A percentile compares a stretch with the other conserved stretches of the same genome.
phyloP scores from a whole-genome alignment of 2,329 filamentous ascomycete species.

The Sporothrix schenckii region DNA sequence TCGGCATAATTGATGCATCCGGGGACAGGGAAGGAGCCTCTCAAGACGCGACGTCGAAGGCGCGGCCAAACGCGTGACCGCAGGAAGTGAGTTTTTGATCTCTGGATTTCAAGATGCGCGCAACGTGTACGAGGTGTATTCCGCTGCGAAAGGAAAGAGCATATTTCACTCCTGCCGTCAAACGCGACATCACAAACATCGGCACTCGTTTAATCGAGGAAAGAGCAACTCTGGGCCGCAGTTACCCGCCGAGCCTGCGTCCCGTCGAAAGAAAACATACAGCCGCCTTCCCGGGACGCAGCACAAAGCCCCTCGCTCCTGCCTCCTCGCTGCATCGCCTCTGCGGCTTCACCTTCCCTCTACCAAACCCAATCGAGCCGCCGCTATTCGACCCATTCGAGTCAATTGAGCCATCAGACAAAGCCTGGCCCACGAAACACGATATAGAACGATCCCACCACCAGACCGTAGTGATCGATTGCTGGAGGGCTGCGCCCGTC shows the following conservation, averaged over 20 bases:
- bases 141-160: neutral
- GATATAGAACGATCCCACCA: neutral
- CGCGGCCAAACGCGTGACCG: neutral
- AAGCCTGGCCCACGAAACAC: neutral
- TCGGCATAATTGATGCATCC: constrained; percentile 15
- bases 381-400: neutral
- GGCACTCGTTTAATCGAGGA: neutral
- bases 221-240: neutral
- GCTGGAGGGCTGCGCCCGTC: too few species aligned
- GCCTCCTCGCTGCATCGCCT: neutral
- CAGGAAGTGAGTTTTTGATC: neutral
- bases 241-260: neutral
- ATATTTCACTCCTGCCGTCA: neutral
- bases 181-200: neutral
- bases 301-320: constrained; percentile 15
- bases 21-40: neutral
- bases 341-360: constrained; percentile 11
- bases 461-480: neutral
- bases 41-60: neutral
- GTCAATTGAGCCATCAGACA: neutral
- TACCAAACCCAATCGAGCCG: neutral
- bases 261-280: neutral
- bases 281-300: constrained; percentile 1
- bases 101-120: neutral
- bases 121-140: neutral